Percentiles rank a stretch among this genome's conserved stretches.
Conservation (phyloP, 164 flowering plant genomes). For the Santalum album region DNA sequence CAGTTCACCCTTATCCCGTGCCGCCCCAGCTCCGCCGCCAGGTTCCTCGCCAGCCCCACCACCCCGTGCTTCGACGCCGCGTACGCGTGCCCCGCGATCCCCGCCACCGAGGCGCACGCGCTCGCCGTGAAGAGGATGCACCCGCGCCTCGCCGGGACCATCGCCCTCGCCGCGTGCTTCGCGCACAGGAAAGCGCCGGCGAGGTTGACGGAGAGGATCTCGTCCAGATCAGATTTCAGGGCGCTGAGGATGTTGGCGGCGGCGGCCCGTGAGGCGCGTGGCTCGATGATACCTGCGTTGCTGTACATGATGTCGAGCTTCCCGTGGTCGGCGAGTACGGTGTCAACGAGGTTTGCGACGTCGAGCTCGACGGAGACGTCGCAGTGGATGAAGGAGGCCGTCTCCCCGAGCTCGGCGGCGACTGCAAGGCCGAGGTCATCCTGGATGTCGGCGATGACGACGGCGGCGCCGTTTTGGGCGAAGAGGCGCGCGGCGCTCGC, state of each 20-base stretch:
- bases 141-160: conserved; percentile 2
- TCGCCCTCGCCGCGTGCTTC: conserved; percentile 13
- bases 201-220: not conserved
- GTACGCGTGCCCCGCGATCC: conserved; percentile 6
- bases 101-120: not conserved
- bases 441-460: conserved; percentile 4
- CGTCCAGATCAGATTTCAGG: not conserved
- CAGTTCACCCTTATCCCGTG: conserved; percentile 10
- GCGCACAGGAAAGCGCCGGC: conserved; percentile 9
- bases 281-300: conserved; percentile 4
- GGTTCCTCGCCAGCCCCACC: conserved; percentile 8
- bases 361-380: conserved; percentile 1
- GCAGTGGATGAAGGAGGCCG: conserved; percentile 3
- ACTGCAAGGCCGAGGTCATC: not conserved
- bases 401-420: not conserved
- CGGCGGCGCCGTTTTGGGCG: not conserved
- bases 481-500: conserved; percentile 2
- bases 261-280: not conserved
- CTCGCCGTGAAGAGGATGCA: conserved; percentile 9
- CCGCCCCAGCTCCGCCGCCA: conserved; percentile 12
- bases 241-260: not conserved
- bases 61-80: conserved; percentile 9
- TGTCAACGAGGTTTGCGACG: not conserved
- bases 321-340: not conserved
- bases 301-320: not conserved